phyloP scores from a whole-genome alignment of 2,329 filamentous ascomycete genomes.

The Sordariomycetes sp. region DNA sequence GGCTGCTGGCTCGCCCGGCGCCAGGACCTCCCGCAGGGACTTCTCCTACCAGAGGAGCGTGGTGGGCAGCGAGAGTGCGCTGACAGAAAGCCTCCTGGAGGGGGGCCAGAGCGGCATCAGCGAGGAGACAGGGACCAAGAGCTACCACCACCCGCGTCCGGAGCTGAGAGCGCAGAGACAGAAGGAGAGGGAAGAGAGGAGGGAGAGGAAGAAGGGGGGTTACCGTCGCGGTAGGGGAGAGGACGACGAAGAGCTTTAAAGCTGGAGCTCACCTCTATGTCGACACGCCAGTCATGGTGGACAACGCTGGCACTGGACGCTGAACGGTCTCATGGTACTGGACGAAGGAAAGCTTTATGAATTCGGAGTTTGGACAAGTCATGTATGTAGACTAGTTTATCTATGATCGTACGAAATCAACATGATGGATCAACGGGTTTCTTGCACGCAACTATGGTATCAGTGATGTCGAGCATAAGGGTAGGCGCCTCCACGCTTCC shows the following conservation, averaged over 20 bases:
- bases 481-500: too few species aligned
- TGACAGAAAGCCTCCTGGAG: slow-evolving; percentile 11
- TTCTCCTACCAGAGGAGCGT: slow-evolving; percentile 44
- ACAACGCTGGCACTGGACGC: too few species aligned
- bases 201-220: slow-evolving; percentile 22
- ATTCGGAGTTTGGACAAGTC: too few species aligned
- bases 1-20: background rate
- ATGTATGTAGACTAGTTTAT: too few species aligned
- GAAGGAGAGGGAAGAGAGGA: slow-evolving; percentile 21
- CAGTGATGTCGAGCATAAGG: too few species aligned
- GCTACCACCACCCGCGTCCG: slow-evolving; percentile 46
- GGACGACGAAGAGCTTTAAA: slow-evolving; percentile 16
- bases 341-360: too few species aligned
- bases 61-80: slow-evolving; percentile 26
- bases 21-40: slow-evolving; percentile 26
- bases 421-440: too few species aligned
- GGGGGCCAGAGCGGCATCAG: slow-evolving; percentile 27
- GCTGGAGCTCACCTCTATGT: too few species aligned
- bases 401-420: too few species aligned
- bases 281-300: too few species aligned
- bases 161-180: slow-evolving; percentile 29
- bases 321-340: too few species aligned
- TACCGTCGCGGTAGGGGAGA: slow-evolving; percentile 22
- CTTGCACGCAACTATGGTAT: too few species aligned
- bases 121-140: slow-evolving; percentile 47